These are phyloP conservation scores for Samsoniella hepiali DNA, from an alignment of 2,329 filamentous ascomycete genomes.

Conservation along the genomic window DNA sequence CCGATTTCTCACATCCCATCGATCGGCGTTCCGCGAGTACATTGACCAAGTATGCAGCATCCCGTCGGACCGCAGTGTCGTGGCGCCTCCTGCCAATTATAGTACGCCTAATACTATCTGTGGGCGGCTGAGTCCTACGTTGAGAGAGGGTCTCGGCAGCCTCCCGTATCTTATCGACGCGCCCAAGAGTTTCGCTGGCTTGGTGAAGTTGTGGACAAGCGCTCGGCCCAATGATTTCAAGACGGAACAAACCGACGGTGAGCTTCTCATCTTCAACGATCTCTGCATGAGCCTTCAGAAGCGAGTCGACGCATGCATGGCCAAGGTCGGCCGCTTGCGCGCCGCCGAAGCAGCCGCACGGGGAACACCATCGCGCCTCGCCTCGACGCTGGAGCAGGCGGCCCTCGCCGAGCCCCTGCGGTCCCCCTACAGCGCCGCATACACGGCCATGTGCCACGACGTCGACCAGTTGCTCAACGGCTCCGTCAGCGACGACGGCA, in stretches of 20 bases:
- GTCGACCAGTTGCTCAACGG: slow-evolving; percentile 43
- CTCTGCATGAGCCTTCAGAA: slow-evolving; percentile 49
- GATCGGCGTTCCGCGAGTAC: slow-evolving; percentile 79
- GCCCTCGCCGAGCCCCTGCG: slow-evolving; percentile 31
- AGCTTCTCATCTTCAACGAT: slow-evolving; percentile 51
- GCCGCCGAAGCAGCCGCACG: slow-evolving; percentile 33
- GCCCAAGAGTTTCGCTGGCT: slow-evolving; percentile 75
- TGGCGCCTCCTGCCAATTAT: slow-evolving; percentile 75
- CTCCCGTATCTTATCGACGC: slow-evolving; percentile 91
- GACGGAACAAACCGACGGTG: slow-evolving; percentile 40
- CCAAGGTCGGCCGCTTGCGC: slow-evolving; percentile 46
- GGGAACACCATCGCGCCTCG: slow-evolving; percentile 36
- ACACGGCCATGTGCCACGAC: slow-evolving; percentile 28
- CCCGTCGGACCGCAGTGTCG: slow-evolving; percentile 63
- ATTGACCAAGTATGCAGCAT: slow-evolving; percentile 85
- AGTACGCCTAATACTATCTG: slow-evolving; percentile 90
- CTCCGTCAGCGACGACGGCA: slow-evolving; percentile 46
- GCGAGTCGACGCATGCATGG: slow-evolving; percentile 50
- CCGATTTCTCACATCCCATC: slow-evolving; percentile 71
- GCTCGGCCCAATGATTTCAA: slow-evolving; percentile 40
- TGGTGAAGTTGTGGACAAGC: slow-evolving; percentile 79
- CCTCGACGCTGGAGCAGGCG: slow-evolving; percentile 48
- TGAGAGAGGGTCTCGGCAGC: slow-evolving; percentile 87
- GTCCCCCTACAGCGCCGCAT: slow-evolving; percentile 9
- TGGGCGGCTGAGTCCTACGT: slow-evolving; percentile 72